Evolutionary conservation across 345 rosid species (phyloP).

Genomic region (Populus pruinosa): DNA sequence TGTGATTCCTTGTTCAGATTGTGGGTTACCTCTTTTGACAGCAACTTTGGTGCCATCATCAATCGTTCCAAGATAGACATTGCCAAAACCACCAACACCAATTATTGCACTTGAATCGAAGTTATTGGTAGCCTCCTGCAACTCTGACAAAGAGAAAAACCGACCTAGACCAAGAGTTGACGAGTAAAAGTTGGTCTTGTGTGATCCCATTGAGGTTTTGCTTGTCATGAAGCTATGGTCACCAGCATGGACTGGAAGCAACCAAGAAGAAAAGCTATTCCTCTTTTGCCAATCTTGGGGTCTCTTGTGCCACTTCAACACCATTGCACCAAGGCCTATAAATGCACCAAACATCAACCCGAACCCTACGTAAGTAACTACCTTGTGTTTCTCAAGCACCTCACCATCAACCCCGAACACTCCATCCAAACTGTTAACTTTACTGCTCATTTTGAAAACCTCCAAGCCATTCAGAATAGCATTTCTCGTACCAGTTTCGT

Average conservation of each 20-base stretch:
- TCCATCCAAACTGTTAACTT: conserved; percentile 69
- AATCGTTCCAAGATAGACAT: conserved; percentile 59
- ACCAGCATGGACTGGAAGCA: conserved; percentile 69
- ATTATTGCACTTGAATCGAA: conserved; percentile 59
- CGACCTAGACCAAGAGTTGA: conserved; percentile 69
- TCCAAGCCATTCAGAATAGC: conserved; percentile 76
- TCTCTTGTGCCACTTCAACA: conserved; percentile 68
- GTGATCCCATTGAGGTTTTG: conserved; percentile 51
- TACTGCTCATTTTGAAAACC: conserved; percentile 69
- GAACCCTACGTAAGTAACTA: conserved; percentile 73
- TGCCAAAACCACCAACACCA: conserved; percentile 83
- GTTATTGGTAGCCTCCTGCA: conserved; percentile 71
- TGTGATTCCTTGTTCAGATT: conserved; percentile 81
- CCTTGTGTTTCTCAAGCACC: conserved; percentile 30
- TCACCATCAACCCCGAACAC: conserved; percentile 67
- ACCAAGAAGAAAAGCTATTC: conserved; percentile 81
- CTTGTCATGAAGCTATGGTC: conserved; percentile 64
- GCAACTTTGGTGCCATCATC: conserved; percentile 76
- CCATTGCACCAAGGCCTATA: conserved; percentile 81
- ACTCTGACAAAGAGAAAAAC: conserved; percentile 56
- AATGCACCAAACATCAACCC: conserved; percentile 90
- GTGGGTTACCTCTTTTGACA: conserved; percentile 82
- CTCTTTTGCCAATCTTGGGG: conserved; percentile 84
- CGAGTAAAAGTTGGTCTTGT: conserved; percentile 48
- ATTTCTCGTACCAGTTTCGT: conserved; percentile 46